Conservation (phyloP, 305 asterid species). For the Solanum aculeatissimum region DNA sequence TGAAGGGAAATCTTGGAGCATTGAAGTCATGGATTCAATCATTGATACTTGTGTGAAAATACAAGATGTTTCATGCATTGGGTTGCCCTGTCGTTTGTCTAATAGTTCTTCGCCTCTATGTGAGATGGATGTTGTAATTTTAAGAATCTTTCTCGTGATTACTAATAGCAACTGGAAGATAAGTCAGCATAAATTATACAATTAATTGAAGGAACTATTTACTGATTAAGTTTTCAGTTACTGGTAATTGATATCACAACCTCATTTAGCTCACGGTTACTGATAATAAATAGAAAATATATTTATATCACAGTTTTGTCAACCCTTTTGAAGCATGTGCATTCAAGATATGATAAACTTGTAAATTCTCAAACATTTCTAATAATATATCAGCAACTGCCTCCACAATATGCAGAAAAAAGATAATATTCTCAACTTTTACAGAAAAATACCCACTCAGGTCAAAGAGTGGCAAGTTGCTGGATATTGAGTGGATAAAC, state of each 20-base stretch:
- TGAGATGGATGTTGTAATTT: neutral
- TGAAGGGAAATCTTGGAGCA: neutral
- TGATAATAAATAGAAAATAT: neutral
- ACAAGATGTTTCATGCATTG: neutral
- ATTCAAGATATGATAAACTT: neutral
- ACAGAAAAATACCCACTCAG: neutral
- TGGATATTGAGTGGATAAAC: slow-evolving; percentile 28
- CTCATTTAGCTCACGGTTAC: neutral
- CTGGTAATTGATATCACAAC: neutral
- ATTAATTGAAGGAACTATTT: neutral
- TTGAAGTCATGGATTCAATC: too few species aligned
- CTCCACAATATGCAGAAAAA: neutral
- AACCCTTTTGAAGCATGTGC: neutral
- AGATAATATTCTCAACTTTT: neutral
- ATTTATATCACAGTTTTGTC: neutral
- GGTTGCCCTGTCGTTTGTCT: neutral
- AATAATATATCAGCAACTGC: neutral
- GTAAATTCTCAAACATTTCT: neutral
- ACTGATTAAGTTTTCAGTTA: neutral
- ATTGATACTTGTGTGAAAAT: neutral
- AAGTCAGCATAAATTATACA: neutral
- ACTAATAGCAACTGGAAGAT: neutral
- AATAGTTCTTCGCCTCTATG: neutral
- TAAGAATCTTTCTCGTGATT: neutral
- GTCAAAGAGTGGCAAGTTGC: slow-evolving; percentile 24